Conservation (phyloP, 1,284 basidiomycete genomes). For the Trametes sp. region DNA sequence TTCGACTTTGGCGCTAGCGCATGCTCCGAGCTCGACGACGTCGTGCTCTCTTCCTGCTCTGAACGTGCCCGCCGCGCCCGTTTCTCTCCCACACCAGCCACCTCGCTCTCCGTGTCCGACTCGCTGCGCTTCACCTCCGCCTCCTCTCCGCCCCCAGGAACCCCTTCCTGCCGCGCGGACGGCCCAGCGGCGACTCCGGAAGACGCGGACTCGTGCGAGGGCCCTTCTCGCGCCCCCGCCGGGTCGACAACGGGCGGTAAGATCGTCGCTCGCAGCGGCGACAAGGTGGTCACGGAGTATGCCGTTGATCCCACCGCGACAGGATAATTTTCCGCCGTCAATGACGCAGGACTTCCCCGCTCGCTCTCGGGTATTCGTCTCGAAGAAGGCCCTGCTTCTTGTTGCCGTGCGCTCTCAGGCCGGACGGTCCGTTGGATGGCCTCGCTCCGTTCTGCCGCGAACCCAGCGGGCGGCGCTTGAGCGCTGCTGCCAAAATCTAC, state of each 20-base stretch:
- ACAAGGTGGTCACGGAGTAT: slow-evolving; percentile 29
- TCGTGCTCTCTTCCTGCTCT: slow-evolving; percentile 28
- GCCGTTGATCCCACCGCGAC: slow-evolving; percentile 29
- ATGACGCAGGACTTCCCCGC: slow-evolving; percentile 22
- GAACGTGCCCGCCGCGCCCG: slow-evolving; percentile 5
- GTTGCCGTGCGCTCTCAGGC: neutral
- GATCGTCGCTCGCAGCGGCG: slow-evolving; percentile 25
- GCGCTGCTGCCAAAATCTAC: slow-evolving; percentile 20
- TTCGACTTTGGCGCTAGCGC: slow-evolving; percentile 43
- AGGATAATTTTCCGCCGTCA: slow-evolving; percentile 20
- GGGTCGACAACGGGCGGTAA: slow-evolving; percentile 14
- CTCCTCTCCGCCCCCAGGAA: slow-evolving; percentile 9
- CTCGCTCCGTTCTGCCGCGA: slow-evolving; percentile 13
- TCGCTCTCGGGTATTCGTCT: slow-evolving; percentile 15
- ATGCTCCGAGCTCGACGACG: slow-evolving; percentile 32
- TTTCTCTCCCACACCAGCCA: neutral
- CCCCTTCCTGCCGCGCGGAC: neutral
- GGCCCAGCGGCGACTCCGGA: slow-evolving; percentile 4
- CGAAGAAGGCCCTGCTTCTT: slow-evolving; percentile 17
- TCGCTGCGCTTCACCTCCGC: slow-evolving; percentile 6
- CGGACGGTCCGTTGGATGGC: slow-evolving; percentile 17
- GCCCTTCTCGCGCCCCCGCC: slow-evolving; percentile 1
- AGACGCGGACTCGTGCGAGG: slow-evolving; percentile 9
- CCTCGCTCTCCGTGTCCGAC: slow-evolving; percentile 14
- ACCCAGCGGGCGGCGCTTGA: slow-evolving; percentile 15